Conservation (phyloP, 2,329 filamentous ascomycete genomes). For the Drechslerella dactyloides region DNA sequence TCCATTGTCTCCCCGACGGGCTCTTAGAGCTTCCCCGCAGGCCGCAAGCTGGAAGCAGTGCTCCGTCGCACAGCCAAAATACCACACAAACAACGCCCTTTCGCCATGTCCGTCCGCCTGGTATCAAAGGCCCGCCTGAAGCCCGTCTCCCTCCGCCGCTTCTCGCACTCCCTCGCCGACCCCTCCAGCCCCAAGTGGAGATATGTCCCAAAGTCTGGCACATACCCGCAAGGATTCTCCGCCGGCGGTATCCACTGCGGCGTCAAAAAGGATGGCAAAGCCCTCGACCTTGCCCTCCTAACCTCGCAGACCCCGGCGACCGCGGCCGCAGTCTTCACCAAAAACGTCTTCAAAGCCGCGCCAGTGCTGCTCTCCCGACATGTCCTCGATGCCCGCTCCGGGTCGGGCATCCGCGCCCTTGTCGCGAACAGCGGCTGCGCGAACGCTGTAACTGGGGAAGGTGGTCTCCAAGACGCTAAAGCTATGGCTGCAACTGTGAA, state of each 20-base stretch:
- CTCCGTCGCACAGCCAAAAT: conserved; percentile 15
- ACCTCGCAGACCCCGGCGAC: conserved; percentile 84
- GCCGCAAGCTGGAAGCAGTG: no score
- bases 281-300: conserved; percentile 86
- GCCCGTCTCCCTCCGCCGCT: conserved; percentile 11
- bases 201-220: conserved; percentile 83
- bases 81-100: conserved; percentile 39
- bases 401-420: conserved; percentile 76
- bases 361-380: conserved; percentile 85
- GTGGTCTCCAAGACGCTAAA: conserved; percentile 84
- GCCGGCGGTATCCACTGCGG: conserved; percentile 88
- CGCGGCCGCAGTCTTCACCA: conserved; percentile 92
- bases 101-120: conserved; percentile 20
- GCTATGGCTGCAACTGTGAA: conserved; percentile 83
- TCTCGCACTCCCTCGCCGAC: neutral
- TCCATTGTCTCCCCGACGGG: no score
- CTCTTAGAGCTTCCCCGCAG: no score
- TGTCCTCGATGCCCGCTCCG: conserved; percentile 70
- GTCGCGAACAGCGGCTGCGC: conserved; percentile 96
- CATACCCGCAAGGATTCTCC: conserved; percentile 87
- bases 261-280: conserved; percentile 90
- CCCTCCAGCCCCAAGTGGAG: conserved; percentile 77
- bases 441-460: conserved; percentile 92
- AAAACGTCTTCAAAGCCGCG: conserved; percentile 97
- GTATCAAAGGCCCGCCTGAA: conserved; percentile 26